These are phyloP conservation scores for Dipteronia dyeriana DNA, from an alignment of 345 rosid genomes.

Conservation along the genomic window DNA sequence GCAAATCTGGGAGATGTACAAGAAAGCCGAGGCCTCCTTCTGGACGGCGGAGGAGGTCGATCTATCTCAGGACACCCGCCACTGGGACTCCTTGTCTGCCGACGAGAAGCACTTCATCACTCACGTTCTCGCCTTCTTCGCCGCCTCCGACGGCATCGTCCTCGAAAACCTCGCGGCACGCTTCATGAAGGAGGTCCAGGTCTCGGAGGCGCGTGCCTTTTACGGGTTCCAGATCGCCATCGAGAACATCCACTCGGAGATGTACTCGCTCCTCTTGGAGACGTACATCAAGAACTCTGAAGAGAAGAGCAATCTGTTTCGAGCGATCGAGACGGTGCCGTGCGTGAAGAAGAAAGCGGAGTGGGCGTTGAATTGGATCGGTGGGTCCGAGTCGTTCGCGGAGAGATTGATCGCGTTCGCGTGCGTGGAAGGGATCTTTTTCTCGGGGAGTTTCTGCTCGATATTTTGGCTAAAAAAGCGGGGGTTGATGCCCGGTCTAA, in stretches of 20 bases:
- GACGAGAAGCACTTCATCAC: conserved; percentile 83
- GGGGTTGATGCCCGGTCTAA: conserved; percentile 86
- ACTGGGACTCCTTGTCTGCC: conserved; percentile 71
- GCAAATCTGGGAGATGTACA: conserved; percentile 95
- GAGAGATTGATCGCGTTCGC: conserved; percentile 84
- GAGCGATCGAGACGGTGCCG: conserved; percentile 74
- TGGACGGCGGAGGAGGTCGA: conserved; percentile 99
- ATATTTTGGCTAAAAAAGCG: conserved; percentile 95
- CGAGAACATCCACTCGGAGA: conserved; percentile 95
- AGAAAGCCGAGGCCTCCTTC: conserved; percentile 95
- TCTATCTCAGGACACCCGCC: conserved; percentile 70
- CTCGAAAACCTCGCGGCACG: conserved; percentile 83
- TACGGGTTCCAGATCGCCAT: conserved; percentile 97
- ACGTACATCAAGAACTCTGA: conserved; percentile 80
- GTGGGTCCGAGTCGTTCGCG: conserved; percentile 71
- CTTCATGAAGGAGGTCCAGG: conserved; percentile 93
- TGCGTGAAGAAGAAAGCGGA: conserved; percentile 73
- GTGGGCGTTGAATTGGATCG: conserved; percentile 87
- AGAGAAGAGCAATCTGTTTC: conserved; percentile 63
- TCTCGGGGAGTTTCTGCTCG: conserved; percentile 90
- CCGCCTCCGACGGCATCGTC: conserved; percentile 93
- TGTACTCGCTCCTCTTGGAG: conserved; percentile 89
- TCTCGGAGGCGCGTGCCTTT: conserved; percentile 95
- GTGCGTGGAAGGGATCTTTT: conserved; percentile 94
- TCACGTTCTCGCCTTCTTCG: conserved; percentile 96